Conservation (phyloP, 2,329 filamentous ascomycete genomes). For the Neophaeococcomyces aloes region DNA sequence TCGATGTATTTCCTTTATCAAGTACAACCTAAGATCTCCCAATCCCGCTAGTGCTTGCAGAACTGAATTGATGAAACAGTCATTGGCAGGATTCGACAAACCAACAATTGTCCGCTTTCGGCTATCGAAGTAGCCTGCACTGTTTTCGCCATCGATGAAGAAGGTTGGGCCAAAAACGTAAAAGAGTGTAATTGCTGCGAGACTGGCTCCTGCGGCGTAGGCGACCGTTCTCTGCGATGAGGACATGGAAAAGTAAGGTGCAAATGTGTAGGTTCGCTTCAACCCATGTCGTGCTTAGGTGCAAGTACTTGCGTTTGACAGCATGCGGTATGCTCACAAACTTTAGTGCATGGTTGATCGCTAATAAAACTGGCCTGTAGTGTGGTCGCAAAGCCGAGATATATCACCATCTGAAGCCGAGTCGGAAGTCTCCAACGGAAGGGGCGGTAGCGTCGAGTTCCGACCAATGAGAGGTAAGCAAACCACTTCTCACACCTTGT, state of each 20-base stretch:
- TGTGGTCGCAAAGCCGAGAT: too few relatives aligned
- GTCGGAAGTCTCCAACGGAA: too few relatives aligned
- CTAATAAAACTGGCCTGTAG: too few relatives aligned
- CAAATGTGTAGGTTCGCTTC: background rate
- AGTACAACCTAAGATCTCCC: conserved; percentile 76
- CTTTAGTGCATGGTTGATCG: too few relatives aligned
- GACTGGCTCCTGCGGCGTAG: conserved; percentile 89
- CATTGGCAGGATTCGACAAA: conserved; percentile 81
- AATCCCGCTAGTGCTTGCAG: conserved; percentile 86
- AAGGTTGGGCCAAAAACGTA: conserved; percentile 98
- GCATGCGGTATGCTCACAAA: too few relatives aligned
- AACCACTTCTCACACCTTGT: too few relatives aligned
- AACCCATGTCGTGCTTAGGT: conserved; percentile 4
- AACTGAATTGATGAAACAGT: conserved; percentile 94
- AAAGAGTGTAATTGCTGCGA: conserved; percentile 86
- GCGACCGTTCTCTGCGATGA: conserved; percentile 74
- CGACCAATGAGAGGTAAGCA: too few relatives aligned
- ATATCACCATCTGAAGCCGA: too few relatives aligned
- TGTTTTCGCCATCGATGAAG: conserved; percentile 73
- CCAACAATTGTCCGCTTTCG: conserved; percentile 85
- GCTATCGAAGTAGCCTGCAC: conserved; percentile 40
- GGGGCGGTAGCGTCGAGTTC: too few relatives aligned
- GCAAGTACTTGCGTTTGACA: background rate
- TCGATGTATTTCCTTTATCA: conserved; percentile 83
- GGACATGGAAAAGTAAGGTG: conserved; percentile 47